Base-by-base conservation (phyloP, 2,329 filamentous ascomycete species). In the Keithomyces neogunnii region DNA sequence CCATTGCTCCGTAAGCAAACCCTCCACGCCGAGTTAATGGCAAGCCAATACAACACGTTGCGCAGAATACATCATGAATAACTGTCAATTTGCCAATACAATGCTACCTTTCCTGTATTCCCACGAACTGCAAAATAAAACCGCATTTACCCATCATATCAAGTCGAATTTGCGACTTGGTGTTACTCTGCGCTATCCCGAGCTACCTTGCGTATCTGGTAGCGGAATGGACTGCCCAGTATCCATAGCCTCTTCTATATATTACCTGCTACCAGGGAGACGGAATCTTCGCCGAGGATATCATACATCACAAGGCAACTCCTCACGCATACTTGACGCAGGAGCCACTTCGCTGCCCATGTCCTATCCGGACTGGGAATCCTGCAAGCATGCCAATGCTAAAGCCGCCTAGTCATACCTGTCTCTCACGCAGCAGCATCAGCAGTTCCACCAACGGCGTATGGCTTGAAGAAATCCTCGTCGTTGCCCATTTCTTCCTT, bases 401-500 rank as follows among this genome's bases (percentile, higher is more conserved):
- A 8, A 10, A 29, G 40, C 40, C 40, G 28, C 40, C 40, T 29
- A 28, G 26, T 30, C 28, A 13, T 11, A 30, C 8, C 44, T 8
- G 28, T 33, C 19, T 32, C 28, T 66, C 64, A 69, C 46, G 65
- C 67, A 26, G 66, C 62, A 44, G 67, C 59, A 48, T 73, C 69
- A 30, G 65, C 69, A 48, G 67, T 66, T 42, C 69, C 63, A 61
- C 73, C 73, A 50, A 82, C 77, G 58, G 77, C 82, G 67, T 88
- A 93, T 39, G 85, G 78, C 58, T 80, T 82, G 61, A 99, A 77
- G 71, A 96, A 97, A 43, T 90, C 84, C 1, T 84, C 77, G 64
- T 96, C 81, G 61, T 84, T 89, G 56, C 86, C 82, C 49, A 97
- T 79, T 68, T 97, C 93, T 68, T 99, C 93, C 70, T 95, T 95